Conservation (phyloP, 179 eudicot genomes). For the Vitellaria paradoxa region DNA sequence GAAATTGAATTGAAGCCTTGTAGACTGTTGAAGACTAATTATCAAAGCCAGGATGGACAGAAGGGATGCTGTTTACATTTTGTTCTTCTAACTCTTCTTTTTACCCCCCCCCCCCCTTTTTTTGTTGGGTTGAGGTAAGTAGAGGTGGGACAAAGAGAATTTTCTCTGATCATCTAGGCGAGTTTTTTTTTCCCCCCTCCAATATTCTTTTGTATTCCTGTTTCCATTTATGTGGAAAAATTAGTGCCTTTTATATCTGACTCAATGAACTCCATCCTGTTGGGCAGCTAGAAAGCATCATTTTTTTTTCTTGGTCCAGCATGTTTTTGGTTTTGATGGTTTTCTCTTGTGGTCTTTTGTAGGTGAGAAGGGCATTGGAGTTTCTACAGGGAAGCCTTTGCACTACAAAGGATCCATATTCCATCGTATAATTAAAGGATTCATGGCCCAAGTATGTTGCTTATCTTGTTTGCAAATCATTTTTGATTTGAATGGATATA, state of each 20-base stretch:
- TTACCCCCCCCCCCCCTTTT: neutral
- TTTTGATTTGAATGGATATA: neutral
- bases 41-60: neutral
- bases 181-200: neutral
- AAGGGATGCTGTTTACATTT: neutral
- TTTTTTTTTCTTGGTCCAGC: neutral
- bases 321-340: neutral
- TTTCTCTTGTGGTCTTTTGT: conserved; percentile 15
- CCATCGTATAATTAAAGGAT: conserved; percentile 89
- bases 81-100: neutral
- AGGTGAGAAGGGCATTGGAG: conserved; percentile 96
- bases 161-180: neutral
- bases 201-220: neutral
- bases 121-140: neutral
- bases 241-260: neutral
- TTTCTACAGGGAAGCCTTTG: conserved; percentile 69
- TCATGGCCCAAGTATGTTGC: conserved; percentile 86
- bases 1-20: neutral
- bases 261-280: neutral
- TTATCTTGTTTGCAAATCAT: conserved; percentile 2
- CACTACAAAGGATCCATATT: conserved; percentile 79
- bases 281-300: neutral
- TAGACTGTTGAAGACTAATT: neutral
- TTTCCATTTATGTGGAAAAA: neutral
- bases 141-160: neutral